These are phyloP conservation scores for Colletotrichum salicis DNA, from an alignment of 2,329 filamentous ascomycete genomes.

Conservation along the genomic window DNA sequence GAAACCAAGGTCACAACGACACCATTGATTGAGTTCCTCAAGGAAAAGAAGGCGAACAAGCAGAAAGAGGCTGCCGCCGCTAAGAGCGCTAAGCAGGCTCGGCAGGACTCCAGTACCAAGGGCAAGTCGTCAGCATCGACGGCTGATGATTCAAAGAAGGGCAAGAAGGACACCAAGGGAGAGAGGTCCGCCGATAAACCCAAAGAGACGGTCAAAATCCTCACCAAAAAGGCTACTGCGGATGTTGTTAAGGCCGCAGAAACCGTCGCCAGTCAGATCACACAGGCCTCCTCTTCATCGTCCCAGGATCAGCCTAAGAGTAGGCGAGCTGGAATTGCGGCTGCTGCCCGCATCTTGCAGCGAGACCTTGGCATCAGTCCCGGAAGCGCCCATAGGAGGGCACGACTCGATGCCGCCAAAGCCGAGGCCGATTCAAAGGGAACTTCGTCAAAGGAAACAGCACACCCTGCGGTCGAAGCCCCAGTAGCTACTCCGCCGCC, in stretches of 20 bases:
- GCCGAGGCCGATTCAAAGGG: constrained; percentile 60
- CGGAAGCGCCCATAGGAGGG: constrained; percentile 70
- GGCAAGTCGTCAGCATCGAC: constrained; percentile 49
- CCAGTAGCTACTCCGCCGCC: constrained; percentile 36
- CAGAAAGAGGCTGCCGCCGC: constrained; percentile 66
- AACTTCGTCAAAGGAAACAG: constrained; percentile 45
- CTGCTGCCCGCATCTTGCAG: constrained; percentile 72
- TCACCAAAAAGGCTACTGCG: constrained; percentile 67
- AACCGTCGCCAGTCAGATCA: constrained; percentile 50
- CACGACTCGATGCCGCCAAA: constrained; percentile 68
- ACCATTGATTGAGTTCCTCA: constrained; percentile 87
- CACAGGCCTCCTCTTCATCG: constrained; percentile 46
- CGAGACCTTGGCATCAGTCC: constrained; percentile 73
- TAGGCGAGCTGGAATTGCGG: constrained; percentile 69
- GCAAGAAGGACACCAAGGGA: constrained; percentile 68
- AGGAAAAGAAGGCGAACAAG: constrained; percentile 89
- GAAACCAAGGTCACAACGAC: constrained; percentile 79
- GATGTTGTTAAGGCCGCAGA: constrained; percentile 62
- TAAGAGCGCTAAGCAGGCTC: constrained; percentile 65
- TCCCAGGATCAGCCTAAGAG: constrained; percentile 60
- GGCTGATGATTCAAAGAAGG: constrained; percentile 60
- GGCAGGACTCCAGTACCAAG: constrained; percentile 65
- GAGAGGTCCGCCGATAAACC: constrained; percentile 62
- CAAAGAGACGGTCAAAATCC: constrained; percentile 71
- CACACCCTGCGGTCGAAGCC: constrained; percentile 37